phyloP scores from a whole-genome alignment of 2,329 filamentous ascomycete species.

The Stenocarpella maydis region DNA sequence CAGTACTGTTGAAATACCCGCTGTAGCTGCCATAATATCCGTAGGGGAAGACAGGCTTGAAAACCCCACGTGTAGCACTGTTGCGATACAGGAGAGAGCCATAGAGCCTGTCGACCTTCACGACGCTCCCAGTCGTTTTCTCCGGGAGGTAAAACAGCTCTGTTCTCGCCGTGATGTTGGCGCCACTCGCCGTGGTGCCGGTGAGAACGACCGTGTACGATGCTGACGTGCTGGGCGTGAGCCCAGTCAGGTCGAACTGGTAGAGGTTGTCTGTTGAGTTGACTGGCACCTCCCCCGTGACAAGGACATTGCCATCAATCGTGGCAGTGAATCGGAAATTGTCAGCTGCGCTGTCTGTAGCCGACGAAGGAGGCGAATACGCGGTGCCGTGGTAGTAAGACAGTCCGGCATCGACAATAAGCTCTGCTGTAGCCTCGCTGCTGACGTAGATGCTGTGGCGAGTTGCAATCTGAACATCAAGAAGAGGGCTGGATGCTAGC shows the following conservation, averaged over 20 bases:
- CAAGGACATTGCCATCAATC: slow-evolving; percentile 43
- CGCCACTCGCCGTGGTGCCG: slow-evolving; percentile 44
- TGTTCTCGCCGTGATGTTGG: slow-evolving; percentile 47
- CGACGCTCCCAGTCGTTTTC: slow-evolving; percentile 52
- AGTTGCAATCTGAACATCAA: slow-evolving; percentile 54
- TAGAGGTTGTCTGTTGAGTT: slow-evolving; percentile 48
- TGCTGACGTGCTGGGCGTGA: slow-evolving; percentile 47
- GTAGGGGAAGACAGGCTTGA: slow-evolving; percentile 53
- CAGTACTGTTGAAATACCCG: slow-evolving; percentile 51
- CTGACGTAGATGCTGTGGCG: slow-evolving; percentile 57
- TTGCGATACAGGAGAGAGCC: slow-evolving; percentile 53
- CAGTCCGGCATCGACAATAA: slow-evolving; percentile 53
- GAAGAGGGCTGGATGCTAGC: slow-evolving; percentile 40
- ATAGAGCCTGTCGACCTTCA: slow-evolving; percentile 54
- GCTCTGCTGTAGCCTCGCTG: slow-evolving; percentile 50
- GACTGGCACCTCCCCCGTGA: slow-evolving; percentile 45
- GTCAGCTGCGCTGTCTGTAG: slow-evolving; percentile 38
- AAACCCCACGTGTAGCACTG: slow-evolving; percentile 45
- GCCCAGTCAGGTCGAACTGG: slow-evolving; percentile 46
- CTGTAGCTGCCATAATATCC: slow-evolving; percentile 55
- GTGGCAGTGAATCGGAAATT: slow-evolving; percentile 49
- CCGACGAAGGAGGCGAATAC: slow-evolving; percentile 44
- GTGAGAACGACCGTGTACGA: slow-evolving; percentile 50
- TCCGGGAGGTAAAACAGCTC: slow-evolving; percentile 54
- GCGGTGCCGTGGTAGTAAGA: slow-evolving; percentile 51